Base-by-base conservation (phyloP, 352 stramenopile genomes). In the Bremia lactucae region DNA sequence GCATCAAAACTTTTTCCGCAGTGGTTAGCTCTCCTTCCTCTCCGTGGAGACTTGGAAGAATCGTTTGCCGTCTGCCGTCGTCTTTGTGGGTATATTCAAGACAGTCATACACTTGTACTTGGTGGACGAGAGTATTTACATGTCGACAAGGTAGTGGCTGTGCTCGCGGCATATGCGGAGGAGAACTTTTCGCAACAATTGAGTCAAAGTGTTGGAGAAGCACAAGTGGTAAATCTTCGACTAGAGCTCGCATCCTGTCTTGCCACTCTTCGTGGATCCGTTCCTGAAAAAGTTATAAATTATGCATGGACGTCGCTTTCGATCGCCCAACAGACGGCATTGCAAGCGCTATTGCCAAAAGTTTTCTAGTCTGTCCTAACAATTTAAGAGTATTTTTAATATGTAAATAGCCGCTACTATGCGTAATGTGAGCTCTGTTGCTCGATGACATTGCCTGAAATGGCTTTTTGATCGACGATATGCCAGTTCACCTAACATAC, bases 21-120 rank as follows among this genome's bases (percentile, higher is more conserved):
- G 42, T 92, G 75, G 72, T 45, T 89, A 36, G 44, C 55, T 2
- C 54, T 87, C 40, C 72, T 89, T 20, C 79, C 79, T 19, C 60
- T 92, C 24, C 62, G 72, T 28, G 77, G 76, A 34, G 79, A 89
- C 37, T 31, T 88, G 8, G 79, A 92, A 37, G 79, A 92, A 28
- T 87, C 73, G 16, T 44, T 76, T 24, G 65, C 65, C 2, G 76
- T 89, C 18, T 71, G 69, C 14, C 59, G 67, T 36, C 69, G 79
- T n/a, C 35, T 92, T 38, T 86, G 76, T 8, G 49, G 64, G 11
- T 79, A 77, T 37, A 72, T 87, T 35, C 61, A 46, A 13, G 65
- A 77, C 20, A 53, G 63, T 24, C 67, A 88, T 57, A 65, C 67
- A 22, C 62, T 71, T 22, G 69, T 91, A n/a, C 45, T 91, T 0